A percentile compares a stretch with the other conserved stretches of the same genome.
These are phyloP conservation scores for Trifolium dubium DNA, from an alignment of 306 rosid genomes.

Conservation along the genomic window DNA sequence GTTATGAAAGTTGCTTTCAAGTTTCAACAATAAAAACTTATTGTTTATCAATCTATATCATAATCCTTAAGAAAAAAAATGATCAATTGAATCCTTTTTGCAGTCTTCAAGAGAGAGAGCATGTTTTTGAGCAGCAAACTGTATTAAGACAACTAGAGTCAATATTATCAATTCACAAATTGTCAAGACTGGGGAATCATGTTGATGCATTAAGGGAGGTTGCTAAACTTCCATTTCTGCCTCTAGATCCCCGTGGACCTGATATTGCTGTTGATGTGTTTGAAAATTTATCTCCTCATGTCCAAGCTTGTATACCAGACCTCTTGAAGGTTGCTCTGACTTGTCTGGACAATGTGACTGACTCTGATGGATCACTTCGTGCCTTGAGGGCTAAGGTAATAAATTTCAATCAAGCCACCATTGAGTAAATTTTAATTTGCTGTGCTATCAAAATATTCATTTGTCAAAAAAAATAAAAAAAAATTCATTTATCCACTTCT, in stretches of 20 bases:
- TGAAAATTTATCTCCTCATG: slow-evolving; percentile 80
- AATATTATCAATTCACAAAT: slow-evolving; percentile 80
- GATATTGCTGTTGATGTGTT: slow-evolving; percentile 68
- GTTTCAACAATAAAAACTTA: not conserved
- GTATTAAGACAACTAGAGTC: slow-evolving; percentile 96
- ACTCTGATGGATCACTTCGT: slow-evolving; percentile 91
- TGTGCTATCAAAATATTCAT: not conserved
- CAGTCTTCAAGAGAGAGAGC: slow-evolving; percentile 90
- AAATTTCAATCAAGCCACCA: slow-evolving; percentile 15
- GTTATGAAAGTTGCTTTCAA: slow-evolving; percentile 21
- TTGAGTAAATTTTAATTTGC: slow-evolving; percentile 13
- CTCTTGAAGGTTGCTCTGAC: slow-evolving; percentile 87
- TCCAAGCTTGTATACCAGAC: slow-evolving; percentile 93
- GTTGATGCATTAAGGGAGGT: slow-evolving; percentile 89
- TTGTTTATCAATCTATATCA: slow-evolving; percentile 16
- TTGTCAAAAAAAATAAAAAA: too few species aligned
- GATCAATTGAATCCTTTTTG: slow-evolving; percentile 41
- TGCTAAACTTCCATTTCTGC: slow-evolving; percentile 90
- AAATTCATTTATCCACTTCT: slow-evolving; percentile 12
- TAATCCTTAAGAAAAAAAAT: slow-evolving; percentile 11
- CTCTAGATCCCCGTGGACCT: slow-evolving; percentile 85
- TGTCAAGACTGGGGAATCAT: slow-evolving; percentile 75
- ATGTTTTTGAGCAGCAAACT: slow-evolving; percentile 80
- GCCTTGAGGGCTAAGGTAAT: slow-evolving; percentile 93
- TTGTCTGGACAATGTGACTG: slow-evolving; percentile 82